Base-by-base conservation (phyloP, 768 basidiomycete species). In the Macrolepiota dolichaula region DNA sequence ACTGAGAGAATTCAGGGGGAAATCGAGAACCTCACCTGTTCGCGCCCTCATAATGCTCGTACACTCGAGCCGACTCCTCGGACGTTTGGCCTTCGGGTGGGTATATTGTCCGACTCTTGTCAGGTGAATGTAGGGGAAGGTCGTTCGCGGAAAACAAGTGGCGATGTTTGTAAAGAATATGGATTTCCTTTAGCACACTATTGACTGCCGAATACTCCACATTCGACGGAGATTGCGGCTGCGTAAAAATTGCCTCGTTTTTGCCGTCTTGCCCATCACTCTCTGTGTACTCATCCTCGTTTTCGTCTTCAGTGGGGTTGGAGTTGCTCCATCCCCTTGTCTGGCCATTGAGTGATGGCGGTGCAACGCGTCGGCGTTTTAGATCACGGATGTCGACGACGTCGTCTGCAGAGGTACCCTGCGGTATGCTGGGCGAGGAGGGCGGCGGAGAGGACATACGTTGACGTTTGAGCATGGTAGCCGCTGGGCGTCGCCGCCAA, bases 161-260 rank as follows among this genome's bases (percentile, higher is more conserved):
- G 53, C 89, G 80, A 67, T 89, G 87, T 57, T 88, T 84, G 64
- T 88, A 80, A 24, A 87, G 77, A 40, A 84, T 78, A 66, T 92
- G 91, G 55, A 92, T 70, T 66, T 91, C 85, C 59, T 88, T 85
- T 38, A 93, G 81, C 64, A 89, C 73, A 51, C 65, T 80, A 72
- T 93, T 93, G 59, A 82, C 76, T 35, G 77, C 74, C 68, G 81
- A 81, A 74, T 92, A 93, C 63, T 81, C 73, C 66, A 73, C 57
- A 67, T 49, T 62, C 19, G 47, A 49, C 25, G 29, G 29, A 32
- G 29, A 32, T 32, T 32, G 29, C 29, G 37, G 50, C 54, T 50
- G 59, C 50, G 32, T 32, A 19, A 24, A 25, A 25, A 47, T 54
- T 37, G 59, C 63, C 53, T 70, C 65, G 29, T 72, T 71, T 44